Base-by-base conservation (phyloP, 2,329 filamentous ascomycete genomes). In the Talaromyces atroroseus region DNA sequence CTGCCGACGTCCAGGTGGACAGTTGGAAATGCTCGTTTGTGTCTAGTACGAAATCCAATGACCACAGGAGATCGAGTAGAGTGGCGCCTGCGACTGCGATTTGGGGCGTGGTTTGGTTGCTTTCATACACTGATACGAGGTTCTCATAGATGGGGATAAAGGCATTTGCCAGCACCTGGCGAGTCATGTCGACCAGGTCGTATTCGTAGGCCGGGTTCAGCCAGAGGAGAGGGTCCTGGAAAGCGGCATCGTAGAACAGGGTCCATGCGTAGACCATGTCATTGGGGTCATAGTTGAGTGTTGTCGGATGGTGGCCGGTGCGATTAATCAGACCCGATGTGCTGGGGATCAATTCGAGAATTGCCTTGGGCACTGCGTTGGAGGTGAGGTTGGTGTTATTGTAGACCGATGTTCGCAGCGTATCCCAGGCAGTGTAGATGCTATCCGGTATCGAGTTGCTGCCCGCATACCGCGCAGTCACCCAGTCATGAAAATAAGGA, bases 111-210 rank as follows among this genome's bases (percentile, higher is more conserved):
- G 14, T 61, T 62, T 49, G 60, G 47, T 52, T 57, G 16, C 63
- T 63, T 16, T 68, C 70, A 56, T 71, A 76, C 12, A 68, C 64
- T 0, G 60, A 48, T 8, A 78, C 64, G 2, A 80, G 65, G 11
- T 66, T 54, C 1, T 54, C 57, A 65, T 79, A 78, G 5, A 70
- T 48, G 0, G 66, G 60, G n/a, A 71, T 68, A 61, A 80, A 80
- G 5, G 68, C 68, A 62, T 80, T 79, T 46, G 71, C 70, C 44
- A 80, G 62, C 14, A 80, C 74, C 63, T 81, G 78, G 1, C 78
- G 71, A 1, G 77, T 76, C 12, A 79, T 65, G 60, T 80, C 78
- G n/a, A 78, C 71, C 26, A 80, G 62, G 57, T 81, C 79, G 59
- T 78, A 73, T 23, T 67, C 66, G 61, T 76, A 80, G 0, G 74